These are phyloP conservation scores for Wickerhamomyces chaumierensis DNA, from an alignment of 805 yeast species.

Conservation along the genomic window DNA sequence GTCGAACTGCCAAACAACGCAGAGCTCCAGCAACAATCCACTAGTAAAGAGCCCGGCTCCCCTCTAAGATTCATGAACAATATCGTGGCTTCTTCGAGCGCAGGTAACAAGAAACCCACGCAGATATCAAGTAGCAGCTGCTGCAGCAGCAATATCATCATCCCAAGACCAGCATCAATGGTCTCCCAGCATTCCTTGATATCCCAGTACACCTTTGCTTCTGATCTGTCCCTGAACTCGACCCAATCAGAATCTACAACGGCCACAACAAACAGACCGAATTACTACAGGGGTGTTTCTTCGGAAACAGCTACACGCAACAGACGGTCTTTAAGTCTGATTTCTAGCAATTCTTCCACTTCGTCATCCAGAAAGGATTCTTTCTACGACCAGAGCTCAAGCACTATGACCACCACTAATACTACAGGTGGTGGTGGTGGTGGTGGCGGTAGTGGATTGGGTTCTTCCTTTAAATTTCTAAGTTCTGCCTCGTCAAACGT, in stretches of 20 bases:
- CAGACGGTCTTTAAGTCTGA: slow-evolving; percentile 23
- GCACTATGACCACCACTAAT: not conserved
- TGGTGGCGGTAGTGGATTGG: not conserved
- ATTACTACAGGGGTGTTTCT: slow-evolving; percentile 12
- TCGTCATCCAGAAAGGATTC: slow-evolving; percentile 31
- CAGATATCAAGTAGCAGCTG: no score
- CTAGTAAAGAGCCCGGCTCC: slow-evolving; percentile 22
- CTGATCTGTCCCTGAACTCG: slow-evolving; percentile 33
- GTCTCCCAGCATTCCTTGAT: slow-evolving; percentile 38
- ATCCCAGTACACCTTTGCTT: slow-evolving; percentile 34
- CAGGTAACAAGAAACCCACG: no score
- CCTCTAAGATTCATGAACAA: slow-evolving; percentile 7
- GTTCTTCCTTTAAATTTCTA: slow-evolving; percentile 17
- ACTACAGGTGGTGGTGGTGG: not conserved
- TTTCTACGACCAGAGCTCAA: slow-evolving; percentile 24
- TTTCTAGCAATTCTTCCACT: slow-evolving; percentile 26
- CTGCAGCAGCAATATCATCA: not conserved
- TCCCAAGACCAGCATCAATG: slow-evolving; percentile 36
- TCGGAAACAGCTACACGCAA: slow-evolving; percentile 18
- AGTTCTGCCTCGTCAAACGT: slow-evolving; percentile 1
- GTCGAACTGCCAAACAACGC: not conserved
- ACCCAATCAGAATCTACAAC: slow-evolving; percentile 5
- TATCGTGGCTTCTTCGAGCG: not conserved
- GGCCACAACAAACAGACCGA: slow-evolving; percentile 8
- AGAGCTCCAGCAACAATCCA: slow-evolving; percentile 2